Evolutionary conservation across 441 rosid genomes (phyloP).

Genomic region (Jatropha multifida): DNA sequence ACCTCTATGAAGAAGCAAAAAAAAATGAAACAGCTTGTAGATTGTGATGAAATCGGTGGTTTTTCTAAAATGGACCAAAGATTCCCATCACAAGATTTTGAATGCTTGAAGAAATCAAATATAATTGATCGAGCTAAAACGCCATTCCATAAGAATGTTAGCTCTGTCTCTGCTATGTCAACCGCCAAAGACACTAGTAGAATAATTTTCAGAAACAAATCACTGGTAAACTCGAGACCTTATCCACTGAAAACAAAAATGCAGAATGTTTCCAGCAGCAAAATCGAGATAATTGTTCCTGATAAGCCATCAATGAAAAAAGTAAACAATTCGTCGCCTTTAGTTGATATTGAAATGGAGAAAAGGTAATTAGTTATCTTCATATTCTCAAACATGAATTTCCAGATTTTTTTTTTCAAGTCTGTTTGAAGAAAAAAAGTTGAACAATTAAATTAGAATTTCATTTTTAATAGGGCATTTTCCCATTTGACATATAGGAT

Average conservation of each 20-base stretch:
- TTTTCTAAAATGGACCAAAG: slow-evolving; percentile 13
- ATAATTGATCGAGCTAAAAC: slow-evolving; percentile 18
- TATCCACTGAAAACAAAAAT: slow-evolving; percentile 16
- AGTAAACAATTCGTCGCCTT: slow-evolving; percentile 21
- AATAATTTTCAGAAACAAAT: slow-evolving; percentile 8
- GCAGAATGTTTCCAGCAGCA: slow-evolving; percentile 16
- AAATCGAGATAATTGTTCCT: slow-evolving; percentile 27
- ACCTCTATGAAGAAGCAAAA: slow-evolving; percentile 27
- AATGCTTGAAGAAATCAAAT: slow-evolving; percentile 24
- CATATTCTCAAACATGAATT: slow-evolving; percentile 9
- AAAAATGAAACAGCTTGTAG: background rate
- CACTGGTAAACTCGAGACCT: slow-evolving; percentile 17
- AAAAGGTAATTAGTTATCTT: slow-evolving; percentile 30
- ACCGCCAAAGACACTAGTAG: slow-evolving; percentile 16
- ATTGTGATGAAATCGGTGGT: slow-evolving; percentile 17
- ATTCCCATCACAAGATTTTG: slow-evolving; percentile 14
- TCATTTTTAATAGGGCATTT: background rate
- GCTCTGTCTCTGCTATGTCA: slow-evolving; percentile 11
- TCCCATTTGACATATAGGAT: slow-evolving; percentile 31
- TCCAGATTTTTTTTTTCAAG: background rate
- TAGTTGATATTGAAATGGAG: slow-evolving; percentile 35
- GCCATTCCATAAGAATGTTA: slow-evolving; percentile 18
- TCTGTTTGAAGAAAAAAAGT: background rate
- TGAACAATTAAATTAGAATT: background rate
- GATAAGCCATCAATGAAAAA: slow-evolving; percentile 20